Evolutionary conservation across 2,329 filamentous ascomycete species (phyloP), one percentile per base, ranked within the genome.

Genomic region (Penicillium capsulatum): DNA sequence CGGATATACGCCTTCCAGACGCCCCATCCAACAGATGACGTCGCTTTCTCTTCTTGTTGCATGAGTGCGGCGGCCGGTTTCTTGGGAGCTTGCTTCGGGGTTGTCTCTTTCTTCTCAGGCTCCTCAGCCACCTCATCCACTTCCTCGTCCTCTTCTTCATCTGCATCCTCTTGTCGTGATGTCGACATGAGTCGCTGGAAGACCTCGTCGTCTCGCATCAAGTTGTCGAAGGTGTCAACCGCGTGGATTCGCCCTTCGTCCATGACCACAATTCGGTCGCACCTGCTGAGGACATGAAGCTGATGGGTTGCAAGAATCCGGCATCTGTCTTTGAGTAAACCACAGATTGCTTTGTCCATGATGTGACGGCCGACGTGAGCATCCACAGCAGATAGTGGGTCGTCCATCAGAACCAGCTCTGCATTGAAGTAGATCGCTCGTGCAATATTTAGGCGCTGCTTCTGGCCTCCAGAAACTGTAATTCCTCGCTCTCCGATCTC

Each of bases 401-500:
- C 79, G 49, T 83, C 79, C 74, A 82, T 77, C 9, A 82, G 67
- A 2, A 82, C 66, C 34, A 82, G 73, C 45, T 81, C 77, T 1
- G 78, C 74, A 47, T 81, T 67, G 58, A 80, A 82, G 55, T 82
- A 83, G 38, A 83, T 81, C 1, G 79, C 79, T 38, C 92, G 79
- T 13, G 92, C 92, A 57, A 97, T 96, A 60, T 96, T 97, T 51
- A 96, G 72, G 8, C 92, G 81, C 64, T 96, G 91, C 65, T 96
- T 96, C 65, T 97, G 91, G 2, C 91, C 91, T 40, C 92, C 91
- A 13, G 89, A 95, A 1, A 97, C 85, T 1, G 89, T 97, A 57
- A 97, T 96, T 37, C 92, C 91, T 45, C 89, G 82, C 64, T 97
- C 92, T 17, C 91, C 92, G 57, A 97, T 95, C 63, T 97, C 91